phyloP scores from a whole-genome alignment of 148 eudicot species.

The Drosera capensis region DNA sequence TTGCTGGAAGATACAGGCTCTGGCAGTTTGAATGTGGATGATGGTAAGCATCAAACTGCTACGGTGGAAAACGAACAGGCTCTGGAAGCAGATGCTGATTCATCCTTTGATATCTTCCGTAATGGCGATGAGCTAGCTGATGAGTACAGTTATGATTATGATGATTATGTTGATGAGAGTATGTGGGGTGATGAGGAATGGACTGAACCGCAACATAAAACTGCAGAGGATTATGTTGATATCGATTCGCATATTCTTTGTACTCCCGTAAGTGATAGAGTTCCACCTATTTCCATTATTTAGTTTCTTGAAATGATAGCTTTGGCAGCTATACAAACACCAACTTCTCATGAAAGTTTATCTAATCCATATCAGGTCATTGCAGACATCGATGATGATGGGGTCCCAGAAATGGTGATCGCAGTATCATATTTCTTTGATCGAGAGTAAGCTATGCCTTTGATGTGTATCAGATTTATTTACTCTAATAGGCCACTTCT shows the following conservation, averaged over 20 bases:
- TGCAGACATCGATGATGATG: constrained; percentile 96
- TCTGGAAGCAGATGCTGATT: constrained; percentile 84
- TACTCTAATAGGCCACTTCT: too few relatives aligned
- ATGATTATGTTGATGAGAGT: constrained; percentile 82
- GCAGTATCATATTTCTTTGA: constrained; percentile 99
- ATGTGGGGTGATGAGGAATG: constrained; percentile 99
- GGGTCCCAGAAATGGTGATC: constrained; percentile 86
- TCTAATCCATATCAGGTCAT: constrained; percentile 45
- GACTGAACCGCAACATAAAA: constrained; percentile 68
- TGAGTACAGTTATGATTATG: constrained; percentile 96
- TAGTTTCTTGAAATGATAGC: neutral
- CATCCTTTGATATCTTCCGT: constrained; percentile 86
- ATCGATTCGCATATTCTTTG: constrained; percentile 78
- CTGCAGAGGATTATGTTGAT: constrained; percentile 57
- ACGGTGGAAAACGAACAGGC: constrained; percentile 74
- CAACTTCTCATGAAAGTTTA: neutral
- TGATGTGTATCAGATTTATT: neutral
- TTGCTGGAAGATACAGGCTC: constrained; percentile 49
- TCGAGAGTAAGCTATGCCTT: constrained; percentile 67
- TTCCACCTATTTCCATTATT: neutral
- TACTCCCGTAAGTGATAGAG: constrained; percentile 67
- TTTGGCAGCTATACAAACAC: neutral
- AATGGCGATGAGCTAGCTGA: constrained; percentile 79
- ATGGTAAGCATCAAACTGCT: constrained; percentile 36
- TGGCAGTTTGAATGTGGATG: constrained; percentile 14